Conservation (phyloP, 1,284 basidiomycete genomes). For the Rhodotorula sp. region DNA sequence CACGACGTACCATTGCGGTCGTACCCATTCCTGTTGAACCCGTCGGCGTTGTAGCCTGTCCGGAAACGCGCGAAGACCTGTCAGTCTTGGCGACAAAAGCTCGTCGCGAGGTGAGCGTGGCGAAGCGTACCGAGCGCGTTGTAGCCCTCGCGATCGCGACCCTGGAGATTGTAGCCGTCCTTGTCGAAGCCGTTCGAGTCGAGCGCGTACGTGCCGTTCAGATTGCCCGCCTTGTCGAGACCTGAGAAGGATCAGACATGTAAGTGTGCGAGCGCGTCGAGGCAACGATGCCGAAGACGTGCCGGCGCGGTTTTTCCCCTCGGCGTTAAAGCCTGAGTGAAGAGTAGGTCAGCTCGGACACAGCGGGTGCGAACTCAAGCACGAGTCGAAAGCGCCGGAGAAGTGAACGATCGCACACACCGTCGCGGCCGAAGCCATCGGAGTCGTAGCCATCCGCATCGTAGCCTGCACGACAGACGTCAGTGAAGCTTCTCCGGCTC, state of each 20-base stretch:
- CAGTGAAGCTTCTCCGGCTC: too few relatives aligned
- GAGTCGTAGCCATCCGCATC: neutral
- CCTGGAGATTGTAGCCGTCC: neutral
- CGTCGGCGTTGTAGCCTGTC: slow-evolving; percentile 6
- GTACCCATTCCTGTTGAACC: neutral
- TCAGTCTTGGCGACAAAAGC: too few relatives aligned
- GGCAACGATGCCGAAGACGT: neutral
- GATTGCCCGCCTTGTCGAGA: neutral
- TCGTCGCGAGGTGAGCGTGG: too few relatives aligned
- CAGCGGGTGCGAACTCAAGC: neutral
- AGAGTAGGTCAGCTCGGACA: neutral
- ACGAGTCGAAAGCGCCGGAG: neutral
- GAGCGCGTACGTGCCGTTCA: slow-evolving; percentile 1
- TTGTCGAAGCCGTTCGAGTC: slow-evolving; percentile 3
- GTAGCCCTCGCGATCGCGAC: neutral
- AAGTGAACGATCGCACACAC: neutral
- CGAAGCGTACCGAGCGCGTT: neutral
- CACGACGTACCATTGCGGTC: slow-evolving; percentile 8
- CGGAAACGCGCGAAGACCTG: neutral
- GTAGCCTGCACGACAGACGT: neutral
- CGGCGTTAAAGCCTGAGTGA: neutral
- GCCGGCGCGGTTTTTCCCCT: neutral
- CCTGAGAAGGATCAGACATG: neutral
- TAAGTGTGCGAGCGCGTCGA: too few relatives aligned
- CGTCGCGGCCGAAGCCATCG: neutral